Conservation (phyloP, 2,329 filamentous ascomycete species). For the Hymenoscyphus albidus region DNA sequence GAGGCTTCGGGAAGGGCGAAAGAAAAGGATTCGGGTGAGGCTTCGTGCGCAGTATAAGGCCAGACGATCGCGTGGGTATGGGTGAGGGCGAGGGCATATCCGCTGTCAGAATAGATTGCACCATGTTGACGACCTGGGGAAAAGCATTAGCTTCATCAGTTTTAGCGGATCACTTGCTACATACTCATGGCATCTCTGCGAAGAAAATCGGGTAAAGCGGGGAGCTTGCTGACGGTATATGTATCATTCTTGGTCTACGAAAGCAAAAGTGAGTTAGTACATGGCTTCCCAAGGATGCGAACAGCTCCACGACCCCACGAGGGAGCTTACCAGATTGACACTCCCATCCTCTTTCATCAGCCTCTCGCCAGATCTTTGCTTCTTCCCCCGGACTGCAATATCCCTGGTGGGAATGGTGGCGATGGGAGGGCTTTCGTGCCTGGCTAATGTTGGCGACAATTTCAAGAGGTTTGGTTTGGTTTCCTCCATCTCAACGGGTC, state of each 20-base stretch:
- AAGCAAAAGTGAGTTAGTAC: conserved; percentile 6
- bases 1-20: conserved; percentile 75
- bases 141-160: conserved; percentile 10
- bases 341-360: conserved; percentile 67
- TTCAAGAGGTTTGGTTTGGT: conserved; percentile 47
- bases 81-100: conserved; percentile 77
- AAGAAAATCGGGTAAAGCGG: conserved; percentile 74
- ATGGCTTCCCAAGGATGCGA: neutral
- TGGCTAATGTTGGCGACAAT: conserved; percentile 35
- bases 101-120: conserved; percentile 60
- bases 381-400: conserved; percentile 58
- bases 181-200: conserved; percentile 62
- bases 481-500: conserved; percentile 51
- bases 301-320: neutral
- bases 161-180: conserved; percentile 27
- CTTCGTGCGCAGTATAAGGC: conserved; percentile 71
- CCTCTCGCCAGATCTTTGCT: conserved; percentile 59
- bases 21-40: conserved; percentile 71
- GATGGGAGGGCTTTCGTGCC: conserved; percentile 32
- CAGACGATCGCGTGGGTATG: conserved; percentile 82
- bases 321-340: conserved; percentile 56
- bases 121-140: conserved; percentile 59
- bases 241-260: conserved; percentile 74
- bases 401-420: conserved; percentile 40
- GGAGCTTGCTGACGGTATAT: conserved; percentile 81